Conservation (phyloP, 1,284 basidiomycete genomes). For the Mycosarcoma mackinlayi region DNA sequence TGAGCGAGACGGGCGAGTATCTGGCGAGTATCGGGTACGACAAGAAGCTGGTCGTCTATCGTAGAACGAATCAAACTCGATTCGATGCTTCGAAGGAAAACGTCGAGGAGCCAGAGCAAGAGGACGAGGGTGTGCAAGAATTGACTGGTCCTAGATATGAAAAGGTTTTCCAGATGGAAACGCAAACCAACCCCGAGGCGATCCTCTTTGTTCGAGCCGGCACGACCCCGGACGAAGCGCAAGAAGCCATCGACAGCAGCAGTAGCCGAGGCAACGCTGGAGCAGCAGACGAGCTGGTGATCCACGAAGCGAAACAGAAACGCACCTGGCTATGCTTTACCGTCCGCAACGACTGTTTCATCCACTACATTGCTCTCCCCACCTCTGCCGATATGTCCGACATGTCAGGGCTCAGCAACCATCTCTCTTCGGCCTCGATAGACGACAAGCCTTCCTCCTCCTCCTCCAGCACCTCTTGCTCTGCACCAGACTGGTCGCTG, state of each 20-base stretch:
- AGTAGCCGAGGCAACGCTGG: neutral
- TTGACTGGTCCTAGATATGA: constrained; percentile 28
- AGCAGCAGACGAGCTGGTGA: constrained; percentile 16
- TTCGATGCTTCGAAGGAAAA: constrained; percentile 2
- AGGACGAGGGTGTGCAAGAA: constrained; percentile 26
- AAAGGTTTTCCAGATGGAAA: constrained; percentile 51
- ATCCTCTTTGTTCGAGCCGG: constrained; percentile 54
- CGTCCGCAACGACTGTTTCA: constrained; percentile 46
- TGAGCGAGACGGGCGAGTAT: constrained; percentile 49
- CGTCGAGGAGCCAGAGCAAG: constrained; percentile 20
- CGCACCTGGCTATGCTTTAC: constrained; percentile 60
- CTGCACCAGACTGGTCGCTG: constrained; percentile 31
- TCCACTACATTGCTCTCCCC: constrained; percentile 61
- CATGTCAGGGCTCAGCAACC: neutral
- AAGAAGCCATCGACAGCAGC: neutral
- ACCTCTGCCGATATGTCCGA: constrained; percentile 20
- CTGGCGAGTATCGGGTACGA: constrained; percentile 63
- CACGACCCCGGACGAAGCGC: constrained; percentile 12
- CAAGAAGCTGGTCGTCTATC: constrained; percentile 55
- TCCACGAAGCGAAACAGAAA: constrained; percentile 20
- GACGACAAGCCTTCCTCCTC: neutral
- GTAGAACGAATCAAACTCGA: constrained; percentile 12
- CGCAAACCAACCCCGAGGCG: constrained; percentile 58
- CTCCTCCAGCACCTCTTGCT: neutral
- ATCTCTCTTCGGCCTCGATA: constrained; percentile 3